Evolutionary conservation across 805 yeast genomes (phyloP).

Genomic region (Lipomyces chichibuensis): DNA sequence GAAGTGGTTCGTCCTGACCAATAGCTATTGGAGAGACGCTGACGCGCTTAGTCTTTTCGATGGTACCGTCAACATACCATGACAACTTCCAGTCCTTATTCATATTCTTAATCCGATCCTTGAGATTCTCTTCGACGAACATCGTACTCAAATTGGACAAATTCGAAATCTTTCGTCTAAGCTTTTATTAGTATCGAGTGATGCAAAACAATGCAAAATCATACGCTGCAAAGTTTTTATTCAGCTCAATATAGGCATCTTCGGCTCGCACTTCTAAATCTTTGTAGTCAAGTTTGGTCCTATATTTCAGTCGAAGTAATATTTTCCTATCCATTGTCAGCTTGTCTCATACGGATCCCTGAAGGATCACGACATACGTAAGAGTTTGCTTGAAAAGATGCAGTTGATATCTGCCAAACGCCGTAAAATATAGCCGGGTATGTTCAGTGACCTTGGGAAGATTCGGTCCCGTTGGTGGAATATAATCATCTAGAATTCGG

Average conservation of each 20-base stretch:
- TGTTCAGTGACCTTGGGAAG: constrained; percentile 14
- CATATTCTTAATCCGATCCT: constrained; percentile 28
- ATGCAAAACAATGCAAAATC: neutral
- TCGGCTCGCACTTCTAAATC: constrained; percentile 22
- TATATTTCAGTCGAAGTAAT: constrained; percentile 16
- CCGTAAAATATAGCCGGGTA: constrained; percentile 13
- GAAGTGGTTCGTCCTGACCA: constrained; percentile 20
- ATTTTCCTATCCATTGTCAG: neutral
- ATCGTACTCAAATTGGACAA: constrained; percentile 19
- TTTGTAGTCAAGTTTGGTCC: constrained; percentile 5
- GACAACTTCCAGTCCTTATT: constrained; percentile 23
- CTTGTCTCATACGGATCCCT: neutral
- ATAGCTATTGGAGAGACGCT: constrained; percentile 22
- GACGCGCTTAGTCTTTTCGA: constrained; percentile 19
- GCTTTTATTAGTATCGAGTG: neutral
- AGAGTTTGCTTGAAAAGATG: constrained; percentile 10
- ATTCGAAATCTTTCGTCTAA: constrained; percentile 8
- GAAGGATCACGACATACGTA: constrained; percentile 6
- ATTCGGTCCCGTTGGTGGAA: constrained; percentile 33
- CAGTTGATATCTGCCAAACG: neutral
- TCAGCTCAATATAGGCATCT: constrained; percentile 17
- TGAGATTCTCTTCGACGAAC: constrained; percentile 23
- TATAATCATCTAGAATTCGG: constrained; percentile 24
- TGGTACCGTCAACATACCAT: constrained; percentile 21
- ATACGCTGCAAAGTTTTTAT: constrained; percentile 30